These are phyloP conservation scores for Physaria fendleri DNA, from an alignment of 345 rosid species.

Conservation along the genomic window DNA sequence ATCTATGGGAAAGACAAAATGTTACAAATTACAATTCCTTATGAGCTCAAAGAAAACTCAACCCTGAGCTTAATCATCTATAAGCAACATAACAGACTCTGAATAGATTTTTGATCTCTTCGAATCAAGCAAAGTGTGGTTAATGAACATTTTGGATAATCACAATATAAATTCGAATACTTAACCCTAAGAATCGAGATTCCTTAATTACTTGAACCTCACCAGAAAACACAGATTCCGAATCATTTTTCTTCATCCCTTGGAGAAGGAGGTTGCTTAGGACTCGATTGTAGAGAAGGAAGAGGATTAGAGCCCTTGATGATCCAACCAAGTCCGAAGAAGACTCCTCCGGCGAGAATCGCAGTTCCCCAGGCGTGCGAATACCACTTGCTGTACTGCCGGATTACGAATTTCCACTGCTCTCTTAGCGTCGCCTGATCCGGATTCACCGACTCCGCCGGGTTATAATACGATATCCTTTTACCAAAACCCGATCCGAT, in stretches of 20 bases:
- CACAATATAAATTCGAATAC: too few species aligned
- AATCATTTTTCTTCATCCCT: conserved; percentile 15
- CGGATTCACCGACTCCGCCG: conserved; percentile 55
- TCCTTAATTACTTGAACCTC: not conserved
- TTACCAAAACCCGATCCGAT: conserved; percentile 30
- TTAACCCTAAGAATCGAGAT: not conserved
- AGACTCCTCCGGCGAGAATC: conserved; percentile 72
- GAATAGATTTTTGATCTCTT: not conserved
- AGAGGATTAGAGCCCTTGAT: conserved; percentile 86
- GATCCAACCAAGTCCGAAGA: conserved; percentile 83
- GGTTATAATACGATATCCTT: conserved; percentile 46
- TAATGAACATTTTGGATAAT: too few species aligned
- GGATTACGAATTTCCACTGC: conserved; percentile 76
- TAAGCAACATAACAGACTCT: not conserved
- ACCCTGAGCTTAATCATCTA: not conserved
- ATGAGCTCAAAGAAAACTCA: not conserved
- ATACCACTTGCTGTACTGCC: conserved; percentile 76
- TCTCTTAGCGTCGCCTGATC: conserved; percentile 72
- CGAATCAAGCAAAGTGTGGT: not conserved
- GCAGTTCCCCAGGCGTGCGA: conserved; percentile 93
- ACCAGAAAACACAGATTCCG: conserved; percentile 2
- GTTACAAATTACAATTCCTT: not conserved
- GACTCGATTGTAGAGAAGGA: conserved; percentile 44
- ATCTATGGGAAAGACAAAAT: not conserved
- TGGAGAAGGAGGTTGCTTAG: conserved; percentile 11